Base-by-base conservation (phyloP, 306 rosid species). In the Mimosa pudica region DNA sequence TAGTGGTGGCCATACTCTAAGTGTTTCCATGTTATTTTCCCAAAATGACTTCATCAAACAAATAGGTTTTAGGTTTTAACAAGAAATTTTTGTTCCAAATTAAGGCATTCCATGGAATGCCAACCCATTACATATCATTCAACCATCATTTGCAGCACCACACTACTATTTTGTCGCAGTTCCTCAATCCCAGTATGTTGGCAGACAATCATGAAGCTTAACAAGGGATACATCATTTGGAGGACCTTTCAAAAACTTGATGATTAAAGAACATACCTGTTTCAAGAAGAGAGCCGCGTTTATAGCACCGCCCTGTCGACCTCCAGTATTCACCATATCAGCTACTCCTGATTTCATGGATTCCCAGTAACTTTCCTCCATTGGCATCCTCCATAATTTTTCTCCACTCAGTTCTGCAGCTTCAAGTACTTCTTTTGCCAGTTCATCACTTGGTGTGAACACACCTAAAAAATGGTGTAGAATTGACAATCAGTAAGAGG, bases 351-450 rank as follows among this genome's bases (percentile, higher is more conserved):
- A 96, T 87, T 96, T 96, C 98, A 93, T 93, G 10, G 92, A 77
- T 62, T 96, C 99, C 99, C 99, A 96, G 77, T 96, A 96, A 83
- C 99, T 96, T 68, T 93, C 98, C 84, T 96, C 99, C 84, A 96
- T 7, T 7, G 99, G 99, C 96, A 96, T 69, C 81, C 98, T 90
- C 99, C 99, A 96, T 18, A 93, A 75, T 88, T 96, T 96, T 82
- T 96, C 99, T 58, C 98, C 98, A 83, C 96, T 89, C 76, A 71
- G 72, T 61, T 93, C 94, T 32, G 99, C 86, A 83, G 99, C 98
- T 63, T 88, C 89, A 49, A 89, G 32, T 54, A 96, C 87, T 87
- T 96, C 99, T 74, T 89, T 91, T 73, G 98, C 98, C 55, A 96
- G 86, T 47, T 96, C 99, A 90, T 96, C 99, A 77, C 85, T 91